Evolutionary conservation across 2,329 filamentous ascomycete genomes (phyloP).

Genomic region (Sporothrix mexicana): DNA sequence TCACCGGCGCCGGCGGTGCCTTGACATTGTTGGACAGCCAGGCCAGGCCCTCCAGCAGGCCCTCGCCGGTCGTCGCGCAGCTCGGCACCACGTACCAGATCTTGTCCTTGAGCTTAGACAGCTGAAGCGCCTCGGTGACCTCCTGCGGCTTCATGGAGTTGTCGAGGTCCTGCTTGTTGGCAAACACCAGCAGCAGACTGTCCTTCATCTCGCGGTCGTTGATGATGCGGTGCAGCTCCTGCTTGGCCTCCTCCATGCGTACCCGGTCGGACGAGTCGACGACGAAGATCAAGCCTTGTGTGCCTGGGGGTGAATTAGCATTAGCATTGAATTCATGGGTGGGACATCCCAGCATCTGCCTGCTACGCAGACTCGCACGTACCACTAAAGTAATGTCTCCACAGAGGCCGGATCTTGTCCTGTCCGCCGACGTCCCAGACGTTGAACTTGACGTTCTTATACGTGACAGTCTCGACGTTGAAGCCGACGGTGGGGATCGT

Average conservation of each 20-base stretch:
- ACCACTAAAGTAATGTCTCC: slow-evolving; percentile 96
- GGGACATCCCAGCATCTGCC: not conserved
- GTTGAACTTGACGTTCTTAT: slow-evolving; percentile 99
- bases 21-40: slow-evolving; percentile 89
- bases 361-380: slow-evolving; percentile 41
- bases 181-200: slow-evolving; percentile 90
- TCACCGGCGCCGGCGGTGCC: slow-evolving; percentile 59
- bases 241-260: slow-evolving; percentile 89
- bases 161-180: slow-evolving; percentile 96
- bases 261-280: slow-evolving; percentile 92
- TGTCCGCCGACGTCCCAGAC: slow-evolving; percentile 99
- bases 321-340: too few species aligned
- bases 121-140: slow-evolving; percentile 77
- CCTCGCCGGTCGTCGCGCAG: slow-evolving; percentile 81
- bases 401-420: slow-evolving; percentile 97
- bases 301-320: slow-evolving; percentile 61
- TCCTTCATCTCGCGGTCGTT: slow-evolving; percentile 98
- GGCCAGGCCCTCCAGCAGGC: slow-evolving; percentile 78
- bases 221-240: slow-evolving; percentile 95
- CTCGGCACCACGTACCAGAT: slow-evolving; percentile 85
- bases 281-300: slow-evolving; percentile 97
- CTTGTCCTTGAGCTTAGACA: slow-evolving; percentile 79
- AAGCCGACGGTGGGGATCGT: slow-evolving; percentile 98
- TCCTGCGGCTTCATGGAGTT: slow-evolving; percentile 81
- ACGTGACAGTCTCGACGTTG: slow-evolving; percentile 98